Conservation (phyloP, 306 rosid genomes). For the Geum urbanum region DNA sequence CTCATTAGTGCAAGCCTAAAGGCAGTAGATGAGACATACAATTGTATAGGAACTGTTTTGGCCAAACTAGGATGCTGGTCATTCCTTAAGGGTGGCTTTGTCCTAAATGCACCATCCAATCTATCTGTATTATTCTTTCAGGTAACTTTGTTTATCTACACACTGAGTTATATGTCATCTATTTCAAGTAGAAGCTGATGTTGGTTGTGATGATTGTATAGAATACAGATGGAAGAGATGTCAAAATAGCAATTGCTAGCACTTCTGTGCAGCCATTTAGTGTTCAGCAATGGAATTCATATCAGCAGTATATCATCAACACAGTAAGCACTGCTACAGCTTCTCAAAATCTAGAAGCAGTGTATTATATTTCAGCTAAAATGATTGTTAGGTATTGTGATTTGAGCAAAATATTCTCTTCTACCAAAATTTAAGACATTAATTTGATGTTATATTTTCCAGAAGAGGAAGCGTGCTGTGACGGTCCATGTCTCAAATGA, state of each 20-base stretch:
- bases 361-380: neutral
- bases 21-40: constrained; percentile 34
- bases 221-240: constrained; percentile 40
- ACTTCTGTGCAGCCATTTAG: constrained; percentile 76
- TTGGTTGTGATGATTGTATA: constrained; percentile 26
- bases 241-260: constrained; percentile 43
- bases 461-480: constrained; percentile 74
- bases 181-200: neutral
- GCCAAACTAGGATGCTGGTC: constrained; percentile 86
- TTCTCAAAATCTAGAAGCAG: neutral
- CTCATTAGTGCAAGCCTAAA: constrained; percentile 53
- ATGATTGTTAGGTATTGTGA: neutral
- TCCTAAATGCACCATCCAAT: constrained; percentile 36
- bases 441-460: neutral
- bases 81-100: constrained; percentile 92
- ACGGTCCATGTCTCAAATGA: constrained; percentile 65
- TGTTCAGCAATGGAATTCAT: constrained; percentile 55
- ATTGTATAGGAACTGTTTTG: constrained; percentile 66
- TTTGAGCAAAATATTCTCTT: neutral
- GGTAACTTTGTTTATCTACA: constrained; percentile 25
- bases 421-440: neutral
- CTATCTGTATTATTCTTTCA: constrained; percentile 50
- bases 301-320: constrained; percentile 67
- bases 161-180: neutral
- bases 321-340: constrained; percentile 35